Evolutionary conservation across 2,329 filamentous ascomycete genomes (phyloP).

Genomic region (Pyricularia sp.): DNA sequence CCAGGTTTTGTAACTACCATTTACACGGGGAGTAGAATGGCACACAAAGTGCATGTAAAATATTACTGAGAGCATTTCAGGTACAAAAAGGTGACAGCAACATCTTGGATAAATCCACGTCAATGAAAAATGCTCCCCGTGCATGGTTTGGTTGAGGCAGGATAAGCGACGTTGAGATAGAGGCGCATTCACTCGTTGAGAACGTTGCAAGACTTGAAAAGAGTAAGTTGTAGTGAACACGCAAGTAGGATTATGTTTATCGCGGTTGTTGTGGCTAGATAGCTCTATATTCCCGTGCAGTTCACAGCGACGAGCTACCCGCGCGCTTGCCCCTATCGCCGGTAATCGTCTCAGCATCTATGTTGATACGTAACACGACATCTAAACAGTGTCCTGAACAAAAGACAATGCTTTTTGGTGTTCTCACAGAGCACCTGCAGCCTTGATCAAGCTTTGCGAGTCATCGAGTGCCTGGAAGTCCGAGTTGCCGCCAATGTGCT

Average conservation of each 20-base stretch:
- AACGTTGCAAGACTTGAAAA: not conserved
- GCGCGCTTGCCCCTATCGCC: not conserved
- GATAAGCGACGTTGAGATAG: not conserved
- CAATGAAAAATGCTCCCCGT: not conserved
- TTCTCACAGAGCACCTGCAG: slow-evolving; percentile 25
- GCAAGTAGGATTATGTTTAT: not conserved
- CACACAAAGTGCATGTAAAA: not conserved
- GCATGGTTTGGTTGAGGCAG: too few species aligned
- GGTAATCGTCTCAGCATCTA: not conserved
- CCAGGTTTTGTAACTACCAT: slow-evolving; percentile 45
- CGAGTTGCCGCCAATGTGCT: slow-evolving; percentile 96
- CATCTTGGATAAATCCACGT: not conserved
- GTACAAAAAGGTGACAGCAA: not conserved
- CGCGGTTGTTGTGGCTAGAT: not conserved
- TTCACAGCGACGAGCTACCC: not conserved
- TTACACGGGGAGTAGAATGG: not conserved
- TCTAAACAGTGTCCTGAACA: not conserved
- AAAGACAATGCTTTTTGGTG: not conserved
- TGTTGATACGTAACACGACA: not conserved
- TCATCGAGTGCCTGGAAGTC: slow-evolving; percentile 62
- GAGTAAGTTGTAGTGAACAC: not conserved
- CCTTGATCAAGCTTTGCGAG: slow-evolving; percentile 37
- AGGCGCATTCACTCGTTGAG: too few species aligned
- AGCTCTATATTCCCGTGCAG: not conserved
- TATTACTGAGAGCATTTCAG: not conserved